Conservation (phyloP, 495 filamentous ascomycete genomes). For the Penicillium manginii region DNA sequence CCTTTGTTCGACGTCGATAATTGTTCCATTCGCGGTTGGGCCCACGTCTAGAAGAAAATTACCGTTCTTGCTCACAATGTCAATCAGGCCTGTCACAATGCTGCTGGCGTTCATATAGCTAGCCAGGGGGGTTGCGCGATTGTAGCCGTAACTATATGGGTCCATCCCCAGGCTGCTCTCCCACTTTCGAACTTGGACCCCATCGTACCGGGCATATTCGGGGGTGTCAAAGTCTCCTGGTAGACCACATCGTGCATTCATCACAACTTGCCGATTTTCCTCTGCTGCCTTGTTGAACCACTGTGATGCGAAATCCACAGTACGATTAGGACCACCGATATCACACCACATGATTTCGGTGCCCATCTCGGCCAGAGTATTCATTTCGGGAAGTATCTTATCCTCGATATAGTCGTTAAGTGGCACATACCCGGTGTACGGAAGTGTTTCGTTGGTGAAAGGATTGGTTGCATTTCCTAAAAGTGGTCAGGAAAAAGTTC, state of each 20-base stretch:
- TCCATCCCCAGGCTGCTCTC: constrained; percentile 60
- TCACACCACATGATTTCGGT: constrained; percentile 65
- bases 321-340: constrained; percentile 53
- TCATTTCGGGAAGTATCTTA: constrained; percentile 56
- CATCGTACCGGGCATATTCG: constrained; percentile 52
- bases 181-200: constrained; percentile 57
- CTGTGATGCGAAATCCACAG: constrained; percentile 47
- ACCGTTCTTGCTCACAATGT: constrained; percentile 60
- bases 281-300: constrained; percentile 49
- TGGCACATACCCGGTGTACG: constrained; percentile 53
- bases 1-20: constrained; percentile 50
- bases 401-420: constrained; percentile 52
- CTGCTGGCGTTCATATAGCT: constrained; percentile 55
- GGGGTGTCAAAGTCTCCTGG: constrained; percentile 56
- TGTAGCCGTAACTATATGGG: constrained; percentile 59
- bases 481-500: constrained; percentile 7
- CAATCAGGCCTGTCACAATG: constrained; percentile 50
- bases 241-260: constrained; percentile 58
- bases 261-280: constrained; percentile 48
- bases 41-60: constrained; percentile 61
- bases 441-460: constrained; percentile 47
- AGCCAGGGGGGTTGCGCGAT: constrained; percentile 48
- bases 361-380: constrained; percentile 47
- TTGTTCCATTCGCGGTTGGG: constrained; percentile 54
- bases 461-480: constrained; percentile 49